phyloP scores from a whole-genome alignment of 2,329 filamentous ascomycete species.

The Fusarium miscanthi region DNA sequence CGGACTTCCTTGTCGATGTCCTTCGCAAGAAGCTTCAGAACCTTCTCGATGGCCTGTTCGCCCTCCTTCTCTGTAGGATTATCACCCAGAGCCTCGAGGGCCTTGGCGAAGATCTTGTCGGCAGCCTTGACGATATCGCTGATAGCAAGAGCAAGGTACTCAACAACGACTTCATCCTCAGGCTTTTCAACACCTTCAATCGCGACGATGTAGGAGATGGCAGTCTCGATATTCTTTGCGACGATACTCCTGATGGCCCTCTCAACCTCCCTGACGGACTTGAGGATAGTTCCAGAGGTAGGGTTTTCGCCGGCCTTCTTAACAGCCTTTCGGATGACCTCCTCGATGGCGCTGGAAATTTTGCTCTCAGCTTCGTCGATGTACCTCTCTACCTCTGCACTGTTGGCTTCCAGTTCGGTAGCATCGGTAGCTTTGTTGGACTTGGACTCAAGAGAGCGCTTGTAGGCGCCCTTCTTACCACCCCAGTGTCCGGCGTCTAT shows the following conservation, averaged over 20 bases:
- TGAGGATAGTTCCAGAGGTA: background rate
- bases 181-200: constrained; percentile 8
- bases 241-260: constrained; percentile 7
- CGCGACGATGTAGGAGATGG: background rate
- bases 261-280: constrained; percentile 10
- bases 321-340: constrained; percentile 3
- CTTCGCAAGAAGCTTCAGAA: constrained; percentile 15
- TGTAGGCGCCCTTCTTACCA: background rate
- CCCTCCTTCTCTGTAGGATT: background rate
- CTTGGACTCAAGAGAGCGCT: background rate
- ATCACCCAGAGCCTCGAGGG: constrained; percentile 6
- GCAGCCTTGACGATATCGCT: background rate
- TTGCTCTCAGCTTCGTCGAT: constrained; percentile 6
- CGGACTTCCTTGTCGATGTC: constrained; percentile 18
- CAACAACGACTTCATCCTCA: background rate
- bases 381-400: constrained; percentile 12
- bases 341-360: constrained; percentile 2
- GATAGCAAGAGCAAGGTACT: constrained; percentile 3
- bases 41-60: background rate
- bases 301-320: background rate
- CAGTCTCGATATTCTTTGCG: constrained; percentile 10
- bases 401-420: constrained; percentile 5
- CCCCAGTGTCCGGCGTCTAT: background rate
- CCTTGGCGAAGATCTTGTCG: constrained; percentile 10
- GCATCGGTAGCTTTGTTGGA: background rate